Base-by-base conservation (phyloP, 2,329 filamentous ascomycete genomes). In the Fusarium sororula region DNA sequence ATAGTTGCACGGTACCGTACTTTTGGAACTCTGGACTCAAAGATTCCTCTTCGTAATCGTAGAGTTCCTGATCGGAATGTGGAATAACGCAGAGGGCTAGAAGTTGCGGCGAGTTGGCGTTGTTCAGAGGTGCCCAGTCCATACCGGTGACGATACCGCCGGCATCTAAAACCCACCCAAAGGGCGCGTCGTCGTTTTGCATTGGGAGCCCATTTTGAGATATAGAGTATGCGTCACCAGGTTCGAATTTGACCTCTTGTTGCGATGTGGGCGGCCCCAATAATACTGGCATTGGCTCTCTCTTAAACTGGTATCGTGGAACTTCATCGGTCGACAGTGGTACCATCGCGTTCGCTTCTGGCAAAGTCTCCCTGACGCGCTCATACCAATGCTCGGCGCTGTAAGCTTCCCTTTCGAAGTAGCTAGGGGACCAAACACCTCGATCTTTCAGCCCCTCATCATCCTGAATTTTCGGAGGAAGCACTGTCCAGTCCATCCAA, bases 121-220 rank as follows among this genome's bases (percentile, higher is more conserved):
- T 75, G 5, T 80, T 73, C 14, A 73, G 68, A 5, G 86, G 85
- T 3, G 85, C 86, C 89, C 89, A 91, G 53, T 84, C 85, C 79
- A 90, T 85, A 32, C 84, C 82, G 9, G 87, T 79, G 9, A 88
- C 84, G 20, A 89, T 83, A 56, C 89, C 88, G 17, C 87, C 88
- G 0, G 85, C 82, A 66, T 91, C 86, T 20, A 91, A 75, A 72
- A 90, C 81, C 87, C 87, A 90, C 8, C 87, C 88, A 79, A 72
- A 83, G 72, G 74, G 76, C 35, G 70, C 56, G 12, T 66, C 55
- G 4, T 73, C 58, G n/a, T 81, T 75, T 15, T 77, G 67, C 26
- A 81, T 70, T 1, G 81, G 79, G 14, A 83, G 53, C 0, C 82
- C 81, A 0, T 74, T 73, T 13, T 82, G 76, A 6, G 78, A 78